phyloP scores from a whole-genome alignment of 768 basidiomycete genomes.

The Trametes meyenii region DNA sequence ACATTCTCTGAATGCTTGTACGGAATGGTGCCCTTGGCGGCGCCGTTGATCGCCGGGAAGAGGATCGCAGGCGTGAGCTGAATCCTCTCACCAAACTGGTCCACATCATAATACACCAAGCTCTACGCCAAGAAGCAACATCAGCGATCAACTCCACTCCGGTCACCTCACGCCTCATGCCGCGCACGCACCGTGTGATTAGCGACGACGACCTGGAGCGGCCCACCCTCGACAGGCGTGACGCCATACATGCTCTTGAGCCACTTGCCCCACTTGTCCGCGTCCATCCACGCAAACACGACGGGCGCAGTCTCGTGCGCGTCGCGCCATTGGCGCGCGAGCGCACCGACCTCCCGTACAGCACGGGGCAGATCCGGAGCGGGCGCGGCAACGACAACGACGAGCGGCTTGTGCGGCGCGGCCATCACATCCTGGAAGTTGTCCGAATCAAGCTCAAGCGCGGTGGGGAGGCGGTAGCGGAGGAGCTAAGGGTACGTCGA shows the following conservation, averaged over 20 bases:
- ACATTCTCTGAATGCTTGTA: conserved; percentile 71
- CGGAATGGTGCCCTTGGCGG: conserved; percentile 49
- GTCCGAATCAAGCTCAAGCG: conserved; percentile 73
- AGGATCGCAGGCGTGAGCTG: conserved; percentile 58
- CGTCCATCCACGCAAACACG: conserved; percentile 91
- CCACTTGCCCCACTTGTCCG: conserved; percentile 82
- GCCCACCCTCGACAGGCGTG: conserved; percentile 27
- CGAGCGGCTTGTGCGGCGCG: conserved; percentile 70
- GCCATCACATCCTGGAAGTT: conserved; percentile 89
- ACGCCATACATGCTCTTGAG: conserved; percentile 91
- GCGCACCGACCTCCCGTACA: conserved; percentile 55
- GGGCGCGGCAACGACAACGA: conserved; percentile 69
- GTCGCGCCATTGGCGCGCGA: conserved; percentile 55
- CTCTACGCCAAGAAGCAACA: conserved; percentile 42
- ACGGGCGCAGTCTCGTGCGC: conserved; percentile 51
- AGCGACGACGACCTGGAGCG: conserved; percentile 63
- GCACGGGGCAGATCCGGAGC: conserved; percentile 26
- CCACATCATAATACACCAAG: conserved; percentile 76
- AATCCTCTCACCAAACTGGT: conserved; percentile 56
- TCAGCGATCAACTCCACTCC: not conserved
- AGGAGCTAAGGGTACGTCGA: conserved; percentile 16
- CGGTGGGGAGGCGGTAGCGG: conserved; percentile 69
- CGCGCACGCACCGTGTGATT: conserved; percentile 73
- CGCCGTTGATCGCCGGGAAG: conserved; percentile 71
- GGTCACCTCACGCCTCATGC: not conserved